phyloP scores from a whole-genome alignment of 108 stramenopile species.

The Schizochytrium sp. region DNA sequence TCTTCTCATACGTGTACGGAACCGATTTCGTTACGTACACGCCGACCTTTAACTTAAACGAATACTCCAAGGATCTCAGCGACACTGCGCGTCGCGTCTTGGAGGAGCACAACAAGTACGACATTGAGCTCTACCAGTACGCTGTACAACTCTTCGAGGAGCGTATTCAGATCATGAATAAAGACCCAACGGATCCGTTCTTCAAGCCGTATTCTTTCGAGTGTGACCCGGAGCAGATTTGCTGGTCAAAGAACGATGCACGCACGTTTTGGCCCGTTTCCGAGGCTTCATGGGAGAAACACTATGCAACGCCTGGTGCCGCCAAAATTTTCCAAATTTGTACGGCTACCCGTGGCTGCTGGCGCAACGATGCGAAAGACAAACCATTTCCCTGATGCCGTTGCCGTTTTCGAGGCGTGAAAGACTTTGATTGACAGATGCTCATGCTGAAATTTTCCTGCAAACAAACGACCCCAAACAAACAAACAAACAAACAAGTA shows the following conservation, averaged over 20 bases:
- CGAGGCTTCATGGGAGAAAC: slow-evolving; percentile 20
- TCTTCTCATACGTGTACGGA: not conserved
- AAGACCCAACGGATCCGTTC: slow-evolving; percentile 24
- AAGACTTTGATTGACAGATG: not conserved
- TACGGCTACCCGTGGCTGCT: slow-evolving; percentile 33
- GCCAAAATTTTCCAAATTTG: not conserved
- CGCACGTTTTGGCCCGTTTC: not conserved
- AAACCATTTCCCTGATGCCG: not conserved
- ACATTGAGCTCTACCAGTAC: slow-evolving; percentile 49
- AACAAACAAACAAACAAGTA: no score
- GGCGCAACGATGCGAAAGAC: slow-evolving; percentile 19
- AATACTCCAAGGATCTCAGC: not conserved
- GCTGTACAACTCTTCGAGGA: not conserved
- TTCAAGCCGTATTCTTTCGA: not conserved
- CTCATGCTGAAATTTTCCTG: not conserved
- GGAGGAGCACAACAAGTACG: slow-evolving; percentile 28
- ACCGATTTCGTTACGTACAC: slow-evolving; percentile 9
- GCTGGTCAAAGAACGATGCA: slow-evolving; percentile 35
- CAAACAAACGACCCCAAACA: slow-evolving; percentile 35
- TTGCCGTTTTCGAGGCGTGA: not conserved
- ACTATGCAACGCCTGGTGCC: not conserved
- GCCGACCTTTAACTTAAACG: slow-evolving; percentile 9
- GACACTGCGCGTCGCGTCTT: not conserved
- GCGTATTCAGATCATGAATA: not conserved
- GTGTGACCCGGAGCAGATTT: slow-evolving; percentile 10